Conservation (phyloP, 2,329 filamentous ascomycete genomes). For the Scedosporium dehoogii region DNA sequence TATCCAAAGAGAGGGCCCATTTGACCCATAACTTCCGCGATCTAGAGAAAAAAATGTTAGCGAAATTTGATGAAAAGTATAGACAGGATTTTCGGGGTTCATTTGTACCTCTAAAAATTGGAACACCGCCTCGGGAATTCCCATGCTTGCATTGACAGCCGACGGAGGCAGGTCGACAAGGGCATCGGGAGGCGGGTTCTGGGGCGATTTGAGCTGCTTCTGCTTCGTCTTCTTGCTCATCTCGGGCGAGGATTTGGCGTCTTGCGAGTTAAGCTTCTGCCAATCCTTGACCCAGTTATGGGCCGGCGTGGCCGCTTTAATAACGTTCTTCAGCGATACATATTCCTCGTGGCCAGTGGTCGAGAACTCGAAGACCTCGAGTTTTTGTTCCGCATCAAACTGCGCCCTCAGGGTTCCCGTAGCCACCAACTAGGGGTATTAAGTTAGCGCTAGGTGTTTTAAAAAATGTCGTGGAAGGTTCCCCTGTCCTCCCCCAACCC, state of each 20-base stretch:
- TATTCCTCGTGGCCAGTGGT: constrained; percentile 74
- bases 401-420: constrained; percentile 68
- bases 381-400: constrained; percentile 69
- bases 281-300: constrained; percentile 59
- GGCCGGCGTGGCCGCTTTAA: constrained; percentile 50
- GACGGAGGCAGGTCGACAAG: constrained; percentile 49
- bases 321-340: constrained; percentile 57
- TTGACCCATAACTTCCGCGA: constrained; percentile 56
- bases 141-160: constrained; percentile 44
- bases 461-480: background rate
- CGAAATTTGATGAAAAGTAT: no score
- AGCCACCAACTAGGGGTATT: constrained; percentile 54
- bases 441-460: constrained; percentile 15
- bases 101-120: constrained; percentile 52
- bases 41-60: constrained; percentile 24
- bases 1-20: constrained; percentile 55
- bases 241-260: constrained; percentile 51
- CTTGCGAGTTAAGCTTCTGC: constrained; percentile 46
- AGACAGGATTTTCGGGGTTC: background rate
- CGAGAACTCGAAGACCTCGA: constrained; percentile 77
- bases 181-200: constrained; percentile 46
- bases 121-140: constrained; percentile 50
- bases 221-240: constrained; percentile 58
- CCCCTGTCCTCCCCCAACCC: background rate
- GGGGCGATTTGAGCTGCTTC: constrained; percentile 49